Base-by-base conservation (phyloP, 2,329 filamentous ascomycete genomes). In the Diplodia intermedia region DNA sequence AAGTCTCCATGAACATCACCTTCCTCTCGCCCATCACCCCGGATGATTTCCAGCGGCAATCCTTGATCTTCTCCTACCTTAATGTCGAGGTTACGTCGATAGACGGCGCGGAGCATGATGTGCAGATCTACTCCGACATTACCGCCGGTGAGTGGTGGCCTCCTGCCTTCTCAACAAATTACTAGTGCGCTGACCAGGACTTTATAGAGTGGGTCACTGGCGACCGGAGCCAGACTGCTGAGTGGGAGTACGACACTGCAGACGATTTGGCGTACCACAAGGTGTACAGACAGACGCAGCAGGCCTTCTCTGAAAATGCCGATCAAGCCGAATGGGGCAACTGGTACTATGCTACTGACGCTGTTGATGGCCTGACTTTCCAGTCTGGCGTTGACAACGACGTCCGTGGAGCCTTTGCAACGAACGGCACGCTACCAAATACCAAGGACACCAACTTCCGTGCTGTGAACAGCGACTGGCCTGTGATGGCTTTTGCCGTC, bases 81-180 rank as follows among this genome's bases (percentile, higher is more conserved):
- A 80, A 90, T 33, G 85, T 91, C 31, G 84, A 83, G 11, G 87
- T 91, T 7, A 78, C 78, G 43, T 90, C 90, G 0, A 73, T 86
- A 2, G 90, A 93, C 76, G 89, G 88, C 12, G 75, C 75, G 2
- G 72, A 81, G 1, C 91, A 93, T 75, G 79, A 86, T 53, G 88
- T 93, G 1, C 86, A 92, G 73, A 73, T 93, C 4, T 93, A 94
- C 74, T 84, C 89, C 29, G 91, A 93, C 74, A 88, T 92, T 49
- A 89, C 90, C 65, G 89, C 87, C 66, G 88, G 88, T 90, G 75
- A 75, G 84, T 76, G 18, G 47, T 33, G 38, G 4, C 49, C n/a
- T 60, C 47, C 40, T 60, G 14, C 12, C n/a, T 26, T 40, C 33
- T 38, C 53, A 50, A 66, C 31, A 36, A 38, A n/a, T 40, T n/a